phyloP scores from a whole-genome alignment of 768 basidiomycete genomes.

The Suillus luteus region DNA sequence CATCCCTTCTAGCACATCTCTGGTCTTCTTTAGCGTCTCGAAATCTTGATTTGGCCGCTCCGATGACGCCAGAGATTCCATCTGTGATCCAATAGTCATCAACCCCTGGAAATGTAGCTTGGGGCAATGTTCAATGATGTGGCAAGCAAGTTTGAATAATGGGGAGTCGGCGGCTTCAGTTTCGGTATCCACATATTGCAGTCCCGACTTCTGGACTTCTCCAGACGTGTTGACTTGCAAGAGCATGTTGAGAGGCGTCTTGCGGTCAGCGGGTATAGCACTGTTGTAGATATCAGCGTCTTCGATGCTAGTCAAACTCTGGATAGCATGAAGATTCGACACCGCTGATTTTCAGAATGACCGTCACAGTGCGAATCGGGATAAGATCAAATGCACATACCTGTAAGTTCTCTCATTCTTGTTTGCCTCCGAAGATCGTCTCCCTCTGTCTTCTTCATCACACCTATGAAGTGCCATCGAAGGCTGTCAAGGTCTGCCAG shows the following conservation, averaged over 20 bases:
- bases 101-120: constrained; percentile 77
- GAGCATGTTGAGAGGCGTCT: constrained; percentile 71
- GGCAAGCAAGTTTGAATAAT: constrained; percentile 63
- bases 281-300: constrained; percentile 80
- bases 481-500: constrained; percentile 77
- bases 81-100: constrained; percentile 94
- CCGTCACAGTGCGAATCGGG: constrained; percentile 10
- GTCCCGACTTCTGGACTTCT: constrained; percentile 89
- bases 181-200: constrained; percentile 54
- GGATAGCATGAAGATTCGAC: constrained; percentile 84
- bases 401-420: constrained; percentile 85
- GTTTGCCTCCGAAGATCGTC: constrained; percentile 75
- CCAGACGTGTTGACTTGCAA: constrained; percentile 95
- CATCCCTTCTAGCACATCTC: constrained; percentile 54
- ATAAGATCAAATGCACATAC: constrained; percentile 42
- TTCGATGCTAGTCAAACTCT: constrained; percentile 83
- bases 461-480: constrained; percentile 97
- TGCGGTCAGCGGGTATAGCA: constrained; percentile 57
- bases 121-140: constrained; percentile 75
- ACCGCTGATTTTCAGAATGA: constrained; percentile 53
- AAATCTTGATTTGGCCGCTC: constrained; percentile 73
- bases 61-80: constrained; percentile 54
- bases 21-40: constrained; percentile 60
- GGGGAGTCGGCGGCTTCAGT: constrained; percentile 44
- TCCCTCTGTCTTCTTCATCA: constrained; percentile 10